Evolutionary conservation across 2,329 filamentous ascomycete species (phyloP).

Genomic region (Venturia nashicola): DNA sequence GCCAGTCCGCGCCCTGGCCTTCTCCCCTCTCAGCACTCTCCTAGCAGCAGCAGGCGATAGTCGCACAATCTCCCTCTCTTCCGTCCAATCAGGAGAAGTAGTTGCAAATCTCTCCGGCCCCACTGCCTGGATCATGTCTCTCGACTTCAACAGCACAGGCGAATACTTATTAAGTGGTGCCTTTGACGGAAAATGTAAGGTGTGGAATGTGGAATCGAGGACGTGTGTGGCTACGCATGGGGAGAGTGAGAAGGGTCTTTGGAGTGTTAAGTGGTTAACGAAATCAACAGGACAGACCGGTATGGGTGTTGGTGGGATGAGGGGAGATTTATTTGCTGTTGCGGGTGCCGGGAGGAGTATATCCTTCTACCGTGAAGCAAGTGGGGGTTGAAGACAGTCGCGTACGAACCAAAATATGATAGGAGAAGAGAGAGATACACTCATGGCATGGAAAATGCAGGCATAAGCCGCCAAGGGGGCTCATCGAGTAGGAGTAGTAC

Average conservation of each 20-base stretch:
- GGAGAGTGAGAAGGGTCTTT: slow-evolving; percentile 51
- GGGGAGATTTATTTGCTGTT: slow-evolving; percentile 27
- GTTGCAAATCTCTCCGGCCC: slow-evolving; percentile 74
- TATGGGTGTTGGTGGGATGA: slow-evolving; percentile 10
- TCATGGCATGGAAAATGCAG: not conserved
- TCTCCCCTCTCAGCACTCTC: slow-evolving; percentile 73
- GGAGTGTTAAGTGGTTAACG: slow-evolving; percentile 25
- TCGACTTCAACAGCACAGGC: slow-evolving; percentile 89
- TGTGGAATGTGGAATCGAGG: slow-evolving; percentile 80
- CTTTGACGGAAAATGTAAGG: slow-evolving; percentile 88
- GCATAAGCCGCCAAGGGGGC: not conserved
- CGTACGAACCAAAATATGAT: too few species aligned
- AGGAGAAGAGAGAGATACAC: not conserved
- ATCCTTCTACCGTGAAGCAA: slow-evolving; percentile 27
- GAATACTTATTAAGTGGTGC: slow-evolving; percentile 77
- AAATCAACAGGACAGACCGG: slow-evolving; percentile 19
- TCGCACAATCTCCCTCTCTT: slow-evolving; percentile 79
- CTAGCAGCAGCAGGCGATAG: slow-evolving; percentile 76
- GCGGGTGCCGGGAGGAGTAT: slow-evolving; percentile 25
- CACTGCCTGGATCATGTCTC: slow-evolving; percentile 74
- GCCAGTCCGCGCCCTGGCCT: slow-evolving; percentile 72
- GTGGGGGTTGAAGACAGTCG: slow-evolving; percentile 15
- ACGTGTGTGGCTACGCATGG: slow-evolving; percentile 87
- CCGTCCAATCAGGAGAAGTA: slow-evolving; percentile 84
- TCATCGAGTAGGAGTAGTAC: not conserved